Evolutionary conservation across 495 filamentous ascomycete species (phyloP), one percentile per base, ranked within the genome.

Genomic region (Penicillium salamii): DNA sequence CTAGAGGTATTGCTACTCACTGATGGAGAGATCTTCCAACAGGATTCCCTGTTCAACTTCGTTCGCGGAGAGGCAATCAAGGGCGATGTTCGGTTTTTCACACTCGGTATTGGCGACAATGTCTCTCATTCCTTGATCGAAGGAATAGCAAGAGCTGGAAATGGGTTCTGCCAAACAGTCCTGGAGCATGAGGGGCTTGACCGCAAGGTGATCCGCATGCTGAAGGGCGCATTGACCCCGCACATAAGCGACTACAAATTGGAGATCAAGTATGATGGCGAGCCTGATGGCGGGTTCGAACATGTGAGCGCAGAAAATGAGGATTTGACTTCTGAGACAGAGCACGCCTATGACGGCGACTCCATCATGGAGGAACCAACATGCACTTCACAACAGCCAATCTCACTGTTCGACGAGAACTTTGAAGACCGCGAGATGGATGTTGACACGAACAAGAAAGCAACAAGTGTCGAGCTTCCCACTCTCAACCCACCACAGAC

Each of bases 1-100:
- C 67, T 84, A n/a, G 82, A 87, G 43, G 72, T 87, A 1, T 78
- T 90, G 45, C 52, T 90, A 18, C 63, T 88, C 26, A 89, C 87
- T 0, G 87, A 89, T 59, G 87, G 87, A n/a, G 69, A 87, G 55
- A 80, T 87, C 19, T 87, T 78, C 76, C 18, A 77, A 5, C 79
- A 84, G 48, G 45, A 78, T 0, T 5, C n/a, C 0, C 51, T 89
- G 1, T 85, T 88, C 54, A 9, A 44, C 8, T 78, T 82, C 56
- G 65, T 85, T 6, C 49, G 56, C 6, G 51, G 71, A 31, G 69
- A 61, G 32, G 43, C 53, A 23, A 41, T 40, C 7, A 67, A 79
- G n/a, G 72, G 72, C 5, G 67, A 69, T 7, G 73, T 83, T 15
- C 75, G 86, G 0, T 75, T 88, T 33, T 89, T 88, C 48, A 74